Base-by-base conservation (phyloP, 2,329 filamentous ascomycete species). In the Fusarium sp. region DNA sequence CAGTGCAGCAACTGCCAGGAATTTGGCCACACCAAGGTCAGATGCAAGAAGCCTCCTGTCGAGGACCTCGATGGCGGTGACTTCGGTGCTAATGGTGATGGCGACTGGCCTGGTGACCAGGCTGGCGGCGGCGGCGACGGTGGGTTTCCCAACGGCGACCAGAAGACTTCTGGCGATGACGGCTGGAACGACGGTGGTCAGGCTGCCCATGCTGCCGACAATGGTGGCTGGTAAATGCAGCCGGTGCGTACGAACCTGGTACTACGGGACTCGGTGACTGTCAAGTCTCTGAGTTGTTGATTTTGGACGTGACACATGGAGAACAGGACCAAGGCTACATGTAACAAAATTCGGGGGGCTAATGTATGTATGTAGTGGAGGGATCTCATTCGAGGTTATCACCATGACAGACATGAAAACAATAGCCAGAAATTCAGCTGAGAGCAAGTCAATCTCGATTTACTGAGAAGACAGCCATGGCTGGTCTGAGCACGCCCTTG, bases 21-120 rank as follows among this genome's bases (percentile, higher is more conserved):
- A 63, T 82, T 73, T 37, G 80, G 80, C 10, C 80, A 82, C 60
- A 82, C 80, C 60, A 81, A 81, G 59, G 79, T 81, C 39, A 74
- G 80, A 11, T 82, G 80, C 76, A 80, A 81, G 72, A 58, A 76
- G 51, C 72, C 74, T 30, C 76, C 68, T 8, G 69, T 44, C 28
- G 73, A 75, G 15, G 68, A 72, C 39, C 6, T 43, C 13, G 71
- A 72, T 18, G 66, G 68, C 31, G 68, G 39, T 15, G 60, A 47
- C 30, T 67, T 71, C 34, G 57, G 41, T 23, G 52, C 16, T 59
- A 36, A 27, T 13, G 67, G 52, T 30, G 50, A 60, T 28, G 56
- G 58, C 31, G 56, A 60, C n/a, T 65, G 64, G 62, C 9, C 58
- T 23, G 55, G 63, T 47, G 52, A 28, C 37, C 37, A 65, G 37